Evolutionary conservation across 495 filamentous ascomycete species (phyloP).

Genomic region (Neurospora sp.): DNA sequence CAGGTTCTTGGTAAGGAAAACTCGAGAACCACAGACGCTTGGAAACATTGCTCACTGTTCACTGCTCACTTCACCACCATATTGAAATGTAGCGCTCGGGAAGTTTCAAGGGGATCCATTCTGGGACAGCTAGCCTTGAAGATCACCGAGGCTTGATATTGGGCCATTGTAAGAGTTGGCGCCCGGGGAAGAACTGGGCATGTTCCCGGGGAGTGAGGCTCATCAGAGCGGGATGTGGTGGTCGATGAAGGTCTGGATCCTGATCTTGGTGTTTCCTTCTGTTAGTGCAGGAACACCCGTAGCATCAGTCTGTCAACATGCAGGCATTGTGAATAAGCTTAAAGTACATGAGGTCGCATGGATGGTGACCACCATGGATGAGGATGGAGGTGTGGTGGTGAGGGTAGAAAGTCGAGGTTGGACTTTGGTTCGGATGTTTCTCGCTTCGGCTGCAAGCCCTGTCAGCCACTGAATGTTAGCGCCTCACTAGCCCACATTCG

Average conservation of each 20-base stretch:
- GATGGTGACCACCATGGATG: neutral
- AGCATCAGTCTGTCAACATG: neutral
- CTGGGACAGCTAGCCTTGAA: neutral
- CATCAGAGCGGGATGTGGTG: neutral
- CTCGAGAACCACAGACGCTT: neutral
- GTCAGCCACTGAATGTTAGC: constrained; percentile 14
- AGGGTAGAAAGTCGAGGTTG: neutral
- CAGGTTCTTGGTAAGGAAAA: neutral
- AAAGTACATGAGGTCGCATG: neutral
- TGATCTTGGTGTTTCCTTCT: neutral
- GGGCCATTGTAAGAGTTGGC: neutral
- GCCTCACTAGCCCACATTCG: constrained; percentile 16
- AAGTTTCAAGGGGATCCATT: neutral
- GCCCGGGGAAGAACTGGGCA: neutral
- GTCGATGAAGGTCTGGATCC: neutral
- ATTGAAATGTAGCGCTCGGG: neutral
- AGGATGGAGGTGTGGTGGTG: neutral
- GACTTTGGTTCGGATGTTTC: constrained; percentile 12
- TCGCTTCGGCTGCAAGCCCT: constrained; percentile 18
- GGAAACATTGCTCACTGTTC: neutral
- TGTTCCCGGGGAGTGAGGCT: neutral
- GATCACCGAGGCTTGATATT: neutral
- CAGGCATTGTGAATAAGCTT: neutral
- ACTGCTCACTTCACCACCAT: neutral
- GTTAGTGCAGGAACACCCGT: neutral